Conservation (phyloP, 2,329 filamentous ascomycete species). For the Penicillium verrucosum region DNA sequence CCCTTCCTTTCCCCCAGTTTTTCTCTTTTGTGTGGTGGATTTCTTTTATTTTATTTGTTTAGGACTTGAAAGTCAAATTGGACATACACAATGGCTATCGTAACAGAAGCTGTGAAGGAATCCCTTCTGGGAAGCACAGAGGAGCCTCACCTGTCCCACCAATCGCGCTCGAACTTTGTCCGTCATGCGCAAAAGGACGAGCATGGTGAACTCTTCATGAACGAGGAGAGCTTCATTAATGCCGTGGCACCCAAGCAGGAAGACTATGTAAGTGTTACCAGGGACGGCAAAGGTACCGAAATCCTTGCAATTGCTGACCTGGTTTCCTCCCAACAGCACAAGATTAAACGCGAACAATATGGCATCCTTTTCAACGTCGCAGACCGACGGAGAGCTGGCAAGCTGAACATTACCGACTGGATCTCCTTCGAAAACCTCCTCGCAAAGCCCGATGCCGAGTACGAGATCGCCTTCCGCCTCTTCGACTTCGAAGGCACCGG, state of each 20-base stretch:
- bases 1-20: constrained; percentile 15
- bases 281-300: background rate
- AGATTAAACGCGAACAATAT: constrained; percentile 96
- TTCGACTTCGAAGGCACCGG: constrained; percentile 86
- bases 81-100: constrained; percentile 45
- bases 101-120: constrained; percentile 75
- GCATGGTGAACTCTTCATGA: constrained; percentile 75
- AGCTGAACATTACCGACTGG: constrained; percentile 81
- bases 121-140: constrained; percentile 64
- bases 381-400: constrained; percentile 71
- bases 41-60: background rate
- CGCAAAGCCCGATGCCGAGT: constrained; percentile 91
- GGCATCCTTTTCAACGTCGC: constrained; percentile 88
- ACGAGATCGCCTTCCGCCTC: constrained; percentile 95
- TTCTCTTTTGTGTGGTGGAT: constrained; percentile 13
- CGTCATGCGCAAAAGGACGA: constrained; percentile 73
- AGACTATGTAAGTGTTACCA: constrained; percentile 74
- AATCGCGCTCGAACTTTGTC: constrained; percentile 73
- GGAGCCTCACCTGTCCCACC: constrained; percentile 64
- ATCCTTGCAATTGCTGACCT: constrained; percentile 17
- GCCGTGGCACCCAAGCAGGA: constrained; percentile 82
- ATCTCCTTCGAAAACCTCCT: constrained; percentile 90
- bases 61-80: constrained; percentile 5
- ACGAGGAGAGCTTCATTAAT: constrained; percentile 80
- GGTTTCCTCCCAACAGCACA: constrained; percentile 63